A percentile compares a stretch with the other conserved stretches of the same genome.
Evolutionary conservation across 148 eudicot genomes (phyloP).

Genomic region (Nepenthes gracilis): DNA sequence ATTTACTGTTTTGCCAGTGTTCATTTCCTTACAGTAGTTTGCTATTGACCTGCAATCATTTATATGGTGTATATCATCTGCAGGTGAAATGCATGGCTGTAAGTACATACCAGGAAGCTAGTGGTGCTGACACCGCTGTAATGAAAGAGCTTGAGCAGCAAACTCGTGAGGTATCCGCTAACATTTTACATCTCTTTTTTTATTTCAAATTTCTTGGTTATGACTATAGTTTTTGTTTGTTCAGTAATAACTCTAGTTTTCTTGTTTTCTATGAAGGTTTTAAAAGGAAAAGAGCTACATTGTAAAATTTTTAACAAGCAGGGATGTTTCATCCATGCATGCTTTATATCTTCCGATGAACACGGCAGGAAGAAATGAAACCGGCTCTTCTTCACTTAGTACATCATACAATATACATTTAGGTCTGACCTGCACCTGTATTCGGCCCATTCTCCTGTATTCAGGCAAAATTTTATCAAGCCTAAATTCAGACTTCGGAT

Average conservation of each 20-base stretch:
- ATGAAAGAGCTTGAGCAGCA: conserved; percentile 91
- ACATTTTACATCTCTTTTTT: not conserved
- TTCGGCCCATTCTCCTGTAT: too few species aligned
- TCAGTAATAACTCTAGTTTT: not conserved
- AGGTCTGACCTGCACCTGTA: too few species aligned
- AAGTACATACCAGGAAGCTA: conserved; percentile 96
- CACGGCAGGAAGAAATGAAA: not conserved
- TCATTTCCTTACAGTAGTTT: too few species aligned
- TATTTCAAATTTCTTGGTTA: not conserved
- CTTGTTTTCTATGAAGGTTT: conserved; percentile 29
- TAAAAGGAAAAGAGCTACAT: conserved; percentile 71
- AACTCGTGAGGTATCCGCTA: conserved; percentile 68
- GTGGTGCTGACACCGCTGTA: conserved; percentile 98
- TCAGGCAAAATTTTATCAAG: too few species aligned
- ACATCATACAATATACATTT: too few species aligned
- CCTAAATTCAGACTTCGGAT: not conserved
- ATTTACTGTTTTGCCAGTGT: too few species aligned
- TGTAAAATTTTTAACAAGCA: conserved; percentile 78
- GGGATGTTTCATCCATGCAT: conserved; percentile 19
- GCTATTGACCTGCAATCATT: not conserved
- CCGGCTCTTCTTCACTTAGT: not conserved
- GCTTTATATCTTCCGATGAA: not conserved
- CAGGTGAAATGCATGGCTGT: conserved; percentile 82
- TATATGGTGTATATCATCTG: not conserved
- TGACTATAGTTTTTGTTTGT: not conserved